These are phyloP conservation scores for Croton setiger DNA, from an alignment of 441 rosid genomes.

Conservation along the genomic window DNA sequence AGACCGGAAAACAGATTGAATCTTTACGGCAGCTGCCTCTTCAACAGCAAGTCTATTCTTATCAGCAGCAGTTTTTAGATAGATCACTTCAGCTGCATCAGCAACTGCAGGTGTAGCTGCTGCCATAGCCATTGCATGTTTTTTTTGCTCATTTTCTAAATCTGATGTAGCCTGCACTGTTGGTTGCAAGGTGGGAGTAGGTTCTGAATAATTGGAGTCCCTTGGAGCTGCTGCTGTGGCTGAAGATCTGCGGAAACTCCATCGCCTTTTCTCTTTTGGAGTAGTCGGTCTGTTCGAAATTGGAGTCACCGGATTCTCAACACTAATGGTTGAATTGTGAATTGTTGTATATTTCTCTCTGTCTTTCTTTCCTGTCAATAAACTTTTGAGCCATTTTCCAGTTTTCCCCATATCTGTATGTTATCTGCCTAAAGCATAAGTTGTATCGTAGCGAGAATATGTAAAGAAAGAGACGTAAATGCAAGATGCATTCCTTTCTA, in stretches of 20 bases:
- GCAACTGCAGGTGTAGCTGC: constrained; percentile 45
- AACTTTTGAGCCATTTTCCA: constrained; percentile 71
- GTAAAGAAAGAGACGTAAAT: constrained; percentile 26
- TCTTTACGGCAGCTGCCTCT: constrained; percentile 70
- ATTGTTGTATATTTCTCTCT: constrained; percentile 25
- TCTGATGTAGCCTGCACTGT: constrained; percentile 25
- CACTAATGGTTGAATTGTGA: constrained; percentile 22
- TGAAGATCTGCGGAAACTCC: constrained; percentile 87
- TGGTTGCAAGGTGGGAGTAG: constrained; percentile 20
- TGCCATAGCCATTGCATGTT: constrained; percentile 44
- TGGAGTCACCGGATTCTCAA: constrained; percentile 45
- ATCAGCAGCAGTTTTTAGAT: constrained; percentile 30
- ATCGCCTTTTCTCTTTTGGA: constrained; percentile 75
- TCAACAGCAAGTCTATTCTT: constrained; percentile 38
- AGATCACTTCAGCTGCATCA: constrained; percentile 49
- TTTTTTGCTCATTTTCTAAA: constrained; percentile 40
- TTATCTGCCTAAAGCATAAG: constrained; percentile 16
- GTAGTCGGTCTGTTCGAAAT: constrained; percentile 38
- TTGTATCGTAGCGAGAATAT: constrained; percentile 22
- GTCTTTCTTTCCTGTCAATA: constrained; percentile 73
- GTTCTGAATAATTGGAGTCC: constrained; percentile 34
- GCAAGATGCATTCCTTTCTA: constrained; percentile 1
- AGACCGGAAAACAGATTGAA: constrained; percentile 75
- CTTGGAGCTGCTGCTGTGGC: constrained; percentile 48
- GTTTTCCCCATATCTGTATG: constrained; percentile 71